Conservation (phyloP, 202 grass and related monocot genomes). For the Musa balbisiana region DNA sequence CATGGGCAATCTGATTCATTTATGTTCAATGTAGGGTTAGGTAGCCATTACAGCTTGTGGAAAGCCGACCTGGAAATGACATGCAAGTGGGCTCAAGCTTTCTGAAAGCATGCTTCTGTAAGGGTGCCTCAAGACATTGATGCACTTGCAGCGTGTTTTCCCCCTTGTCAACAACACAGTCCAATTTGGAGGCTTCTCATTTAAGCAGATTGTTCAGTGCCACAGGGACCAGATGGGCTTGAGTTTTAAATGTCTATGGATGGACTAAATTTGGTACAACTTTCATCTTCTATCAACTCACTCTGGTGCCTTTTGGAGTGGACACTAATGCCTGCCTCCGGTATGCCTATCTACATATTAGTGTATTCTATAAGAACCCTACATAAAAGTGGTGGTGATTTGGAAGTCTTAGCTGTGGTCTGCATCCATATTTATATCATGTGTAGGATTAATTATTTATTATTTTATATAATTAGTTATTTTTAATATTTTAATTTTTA, state of each 20-base stretch:
- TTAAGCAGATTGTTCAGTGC: neutral
- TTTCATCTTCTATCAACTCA: neutral
- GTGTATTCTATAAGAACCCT: no score
- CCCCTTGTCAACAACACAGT: neutral
- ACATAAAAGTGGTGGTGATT: no score
- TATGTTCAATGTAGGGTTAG: neutral
- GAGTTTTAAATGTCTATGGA: neutral
- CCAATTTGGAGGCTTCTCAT: neutral
- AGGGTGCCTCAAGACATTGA: neutral
- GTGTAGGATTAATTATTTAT: no score
- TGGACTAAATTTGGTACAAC: neutral
- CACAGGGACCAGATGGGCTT: neutral
- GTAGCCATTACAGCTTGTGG: neutral
- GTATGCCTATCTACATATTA: no score
- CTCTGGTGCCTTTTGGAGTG: no score
- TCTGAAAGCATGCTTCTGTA: neutral
- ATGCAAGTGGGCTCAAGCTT: conserved; percentile 9
- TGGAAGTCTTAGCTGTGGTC: no score
- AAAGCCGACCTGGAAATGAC: conserved; percentile 2
- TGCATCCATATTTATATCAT: no score
- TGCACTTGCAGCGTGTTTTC: neutral
- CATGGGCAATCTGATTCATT: neutral
- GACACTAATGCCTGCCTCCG: no score
- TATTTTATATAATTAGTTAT: no score
- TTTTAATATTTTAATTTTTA: no score